phyloP scores from a whole-genome alignment of 1,284 basidiomycete genomes.

The Agroathelia rolfsii region DNA sequence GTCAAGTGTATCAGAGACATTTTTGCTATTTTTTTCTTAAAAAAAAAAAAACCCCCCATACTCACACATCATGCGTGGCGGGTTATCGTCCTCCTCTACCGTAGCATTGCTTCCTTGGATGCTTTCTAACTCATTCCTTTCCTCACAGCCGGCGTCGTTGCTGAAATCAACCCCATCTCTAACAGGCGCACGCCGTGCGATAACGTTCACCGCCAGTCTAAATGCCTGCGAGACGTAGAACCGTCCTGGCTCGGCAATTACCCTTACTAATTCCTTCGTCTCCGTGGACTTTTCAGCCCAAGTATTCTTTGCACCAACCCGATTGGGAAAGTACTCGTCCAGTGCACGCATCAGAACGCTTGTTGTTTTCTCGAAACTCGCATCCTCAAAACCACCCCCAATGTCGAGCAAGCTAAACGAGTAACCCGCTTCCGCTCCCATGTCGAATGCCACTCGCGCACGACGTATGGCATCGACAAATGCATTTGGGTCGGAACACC shows the following conservation, averaged over 20 bases:
- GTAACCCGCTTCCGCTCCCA: slow-evolving; percentile 79
- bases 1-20: slow-evolving; percentile 11
- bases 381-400: slow-evolving; percentile 93
- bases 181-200: slow-evolving; percentile 71
- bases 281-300: no score
- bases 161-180: slow-evolving; percentile 23
- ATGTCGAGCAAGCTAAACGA: slow-evolving; percentile 82
- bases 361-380: slow-evolving; percentile 80
- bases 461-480: slow-evolving; percentile 87
- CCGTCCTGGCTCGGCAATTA: slow-evolving; percentile 95
- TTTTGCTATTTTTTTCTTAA: no score
- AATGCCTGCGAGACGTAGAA: slow-evolving; percentile 94
- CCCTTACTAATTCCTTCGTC: no score
- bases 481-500: slow-evolving; percentile 87
- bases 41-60: slow-evolving; percentile 17
- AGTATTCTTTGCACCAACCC: no score
- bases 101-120: slow-evolving; percentile 15
- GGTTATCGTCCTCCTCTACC: slow-evolving; percentile 35
- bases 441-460: slow-evolving; percentile 80
- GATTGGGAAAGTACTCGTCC: slow-evolving; percentile 79
- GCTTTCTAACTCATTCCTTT: no score
- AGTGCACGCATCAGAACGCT: slow-evolving; percentile 66
- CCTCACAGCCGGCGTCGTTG: slow-evolving; percentile 1
- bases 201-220: slow-evolving; percentile 88
- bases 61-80: slow-evolving; percentile 77